phyloP scores from a whole-genome alignment of 306 rosid species.

The Cucurbita moschata region DNA sequence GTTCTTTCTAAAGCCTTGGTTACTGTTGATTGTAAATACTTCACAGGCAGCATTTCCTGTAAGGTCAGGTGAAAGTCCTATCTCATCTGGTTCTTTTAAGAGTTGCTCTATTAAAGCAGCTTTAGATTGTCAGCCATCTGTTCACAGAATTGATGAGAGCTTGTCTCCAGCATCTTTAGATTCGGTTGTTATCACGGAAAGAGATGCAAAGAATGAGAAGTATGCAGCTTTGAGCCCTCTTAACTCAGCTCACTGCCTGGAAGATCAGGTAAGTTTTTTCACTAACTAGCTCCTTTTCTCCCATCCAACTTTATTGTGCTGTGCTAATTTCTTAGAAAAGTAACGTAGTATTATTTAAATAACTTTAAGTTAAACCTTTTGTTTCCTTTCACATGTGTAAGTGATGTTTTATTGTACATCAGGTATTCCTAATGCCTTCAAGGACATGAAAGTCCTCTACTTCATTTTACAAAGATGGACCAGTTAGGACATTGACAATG shows the following conservation, averaged over 20 bases:
- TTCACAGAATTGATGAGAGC: conserved; percentile 57
- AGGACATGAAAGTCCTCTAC: background rate
- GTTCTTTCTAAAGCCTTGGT: conserved; percentile 1
- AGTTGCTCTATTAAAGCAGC: conserved; percentile 41
- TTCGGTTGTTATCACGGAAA: conserved; percentile 74
- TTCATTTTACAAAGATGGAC: background rate
- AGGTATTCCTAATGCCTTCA: background rate
- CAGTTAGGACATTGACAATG: background rate
- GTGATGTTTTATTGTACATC: background rate
- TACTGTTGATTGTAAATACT: conserved; percentile 3
- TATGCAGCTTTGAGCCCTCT: conserved; percentile 44
- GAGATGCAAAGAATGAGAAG: conserved; percentile 59
- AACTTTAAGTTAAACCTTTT: background rate
- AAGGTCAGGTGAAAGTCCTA: conserved; percentile 69
- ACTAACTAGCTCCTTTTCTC: background rate
- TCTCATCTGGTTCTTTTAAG: conserved; percentile 52
- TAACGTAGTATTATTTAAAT: background rate
- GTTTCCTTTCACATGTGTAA: background rate
- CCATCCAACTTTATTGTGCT: background rate
- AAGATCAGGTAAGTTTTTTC: conserved; percentile 51
- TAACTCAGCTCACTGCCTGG: conserved; percentile 55
- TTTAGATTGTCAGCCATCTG: conserved; percentile 44
- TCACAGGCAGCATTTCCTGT: conserved; percentile 56
- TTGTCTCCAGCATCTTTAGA: conserved; percentile 79
- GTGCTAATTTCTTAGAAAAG: background rate